These are phyloP conservation scores for Pestalotiopsis sp. DNA, from an alignment of 2,329 filamentous ascomycete genomes.

Conservation along the genomic window DNA sequence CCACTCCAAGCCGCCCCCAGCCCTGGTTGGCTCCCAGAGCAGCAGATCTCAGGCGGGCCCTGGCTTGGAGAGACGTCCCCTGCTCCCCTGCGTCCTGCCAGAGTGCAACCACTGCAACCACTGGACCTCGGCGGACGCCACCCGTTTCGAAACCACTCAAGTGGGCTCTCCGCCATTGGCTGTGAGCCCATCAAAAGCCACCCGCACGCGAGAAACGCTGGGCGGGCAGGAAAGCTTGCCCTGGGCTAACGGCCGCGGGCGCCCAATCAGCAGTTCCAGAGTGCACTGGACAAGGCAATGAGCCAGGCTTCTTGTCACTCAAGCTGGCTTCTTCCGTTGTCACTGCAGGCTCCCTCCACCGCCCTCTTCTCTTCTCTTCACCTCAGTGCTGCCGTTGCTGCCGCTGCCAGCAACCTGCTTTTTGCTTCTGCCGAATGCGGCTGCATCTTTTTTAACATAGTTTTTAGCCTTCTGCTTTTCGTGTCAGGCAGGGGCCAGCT, in stretches of 20 bases:
- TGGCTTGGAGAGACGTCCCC: neutral
- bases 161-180: neutral
- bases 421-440: neutral
- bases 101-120: neutral
- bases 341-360: neutral
- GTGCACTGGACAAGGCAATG: neutral
- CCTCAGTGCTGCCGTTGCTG: neutral
- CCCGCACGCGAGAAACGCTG: neutral
- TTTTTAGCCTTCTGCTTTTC: neutral
- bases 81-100: neutral
- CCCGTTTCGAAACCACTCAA: slow-evolving; percentile 5
- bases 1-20: neutral
- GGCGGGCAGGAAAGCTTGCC: neutral
- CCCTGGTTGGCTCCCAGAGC: neutral
- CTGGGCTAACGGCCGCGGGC: neutral
- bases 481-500: neutral
- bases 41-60: neutral
- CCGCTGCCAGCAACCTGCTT: neutral
- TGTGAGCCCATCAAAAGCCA: neutral
- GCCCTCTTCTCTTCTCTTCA: no score
- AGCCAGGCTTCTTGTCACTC: no score
- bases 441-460: neutral
- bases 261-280: neutral
- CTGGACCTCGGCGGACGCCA: neutral
- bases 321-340: no score